Percentiles rank a stretch among this genome's conserved stretches.
Conservation (phyloP, 306 rosid genomes). For the Acacia crassicarpa region DNA sequence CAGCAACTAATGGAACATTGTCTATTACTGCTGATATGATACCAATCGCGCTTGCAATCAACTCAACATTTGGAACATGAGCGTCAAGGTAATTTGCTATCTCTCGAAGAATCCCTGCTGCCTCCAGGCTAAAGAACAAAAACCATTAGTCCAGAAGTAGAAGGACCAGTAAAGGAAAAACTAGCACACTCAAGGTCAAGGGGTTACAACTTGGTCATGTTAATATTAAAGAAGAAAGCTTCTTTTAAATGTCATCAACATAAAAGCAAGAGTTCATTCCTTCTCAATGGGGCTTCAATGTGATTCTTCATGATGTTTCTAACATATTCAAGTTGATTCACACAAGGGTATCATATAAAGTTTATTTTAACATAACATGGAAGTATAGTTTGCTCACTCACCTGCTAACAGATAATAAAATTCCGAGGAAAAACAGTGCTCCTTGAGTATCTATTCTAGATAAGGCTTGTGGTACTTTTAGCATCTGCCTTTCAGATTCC, state of each 20-base stretch:
- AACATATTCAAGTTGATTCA: not conserved
- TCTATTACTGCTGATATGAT: constrained; percentile 83
- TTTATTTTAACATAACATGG: not conserved
- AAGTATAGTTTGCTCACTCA: constrained; percentile 25
- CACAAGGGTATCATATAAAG: constrained; percentile 1
- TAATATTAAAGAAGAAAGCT: not conserved
- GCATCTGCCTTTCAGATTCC: constrained; percentile 87
- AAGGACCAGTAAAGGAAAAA: not conserved
- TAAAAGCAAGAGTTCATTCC: constrained; percentile 10
- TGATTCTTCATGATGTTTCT: not conserved
- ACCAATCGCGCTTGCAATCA: constrained; percentile 81
- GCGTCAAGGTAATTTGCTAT: constrained; percentile 84
- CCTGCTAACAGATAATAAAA: constrained; percentile 94
- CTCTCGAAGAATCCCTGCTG: constrained; percentile 88
- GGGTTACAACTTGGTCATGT: not conserved
- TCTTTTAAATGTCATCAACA: not conserved
- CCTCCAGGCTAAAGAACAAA: constrained; percentile 66
- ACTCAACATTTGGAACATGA: constrained; percentile 63
- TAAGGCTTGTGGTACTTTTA: constrained; percentile 93
- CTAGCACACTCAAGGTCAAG: not conserved
- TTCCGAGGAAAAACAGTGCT: constrained; percentile 89
- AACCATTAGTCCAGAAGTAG: not conserved
- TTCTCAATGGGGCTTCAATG: not conserved
- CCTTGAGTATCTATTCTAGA: constrained; percentile 97
- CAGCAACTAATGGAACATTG: constrained; percentile 94